Evolutionary conservation across 2,329 filamentous ascomycete species (phyloP), one percentile per base, ranked within the genome.

Genomic region (Elsinoe fawcettii): DNA sequence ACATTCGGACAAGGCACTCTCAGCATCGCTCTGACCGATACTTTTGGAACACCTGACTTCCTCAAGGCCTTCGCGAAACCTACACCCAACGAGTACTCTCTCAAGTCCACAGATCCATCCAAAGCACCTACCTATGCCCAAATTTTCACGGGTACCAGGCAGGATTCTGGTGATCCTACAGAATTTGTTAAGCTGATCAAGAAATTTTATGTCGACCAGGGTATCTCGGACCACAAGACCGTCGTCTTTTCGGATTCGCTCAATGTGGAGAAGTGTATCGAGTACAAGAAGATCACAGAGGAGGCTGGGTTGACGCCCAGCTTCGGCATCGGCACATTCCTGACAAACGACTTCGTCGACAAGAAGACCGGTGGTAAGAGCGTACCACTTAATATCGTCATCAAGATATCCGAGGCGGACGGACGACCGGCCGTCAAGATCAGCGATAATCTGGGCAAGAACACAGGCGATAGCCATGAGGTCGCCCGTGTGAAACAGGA

Each of bases 221-320:
- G 84, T 3, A 87, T 96, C 70, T 84, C 77, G 54, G 87, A 86
- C 2, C 85, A 85, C 74, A 97, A 97, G 77, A 84, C 82, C 0
- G 86, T 99, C 60, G 92, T 99, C 2, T 99, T 97, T 70, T 97
- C 92, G 0, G 93, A 99, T 71, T 95, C 91, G 4, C 76, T 99
- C 58, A 88, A 97, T 68, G 88, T 96, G 51, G 90, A 96, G 36
- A 82, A 86, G 56, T 96, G 92, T 68, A 77, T 97, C 51, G 83
- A 95, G 70, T 99, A 97, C 75, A 95, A 95, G 76, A 75, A 82
- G 58, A 80, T 89, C 25, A 86, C 91, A 0, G 90, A 96, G 63
- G 80, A 83, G 37, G 82, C 85, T 12, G 88, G 88, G 1, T 91
- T 99, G 71, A 81, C 85, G 60, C 87, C 92, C 11, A 88, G 87